Conservation (phyloP, 345 rosid genomes). For the Rubroshorea leprosula region DNA sequence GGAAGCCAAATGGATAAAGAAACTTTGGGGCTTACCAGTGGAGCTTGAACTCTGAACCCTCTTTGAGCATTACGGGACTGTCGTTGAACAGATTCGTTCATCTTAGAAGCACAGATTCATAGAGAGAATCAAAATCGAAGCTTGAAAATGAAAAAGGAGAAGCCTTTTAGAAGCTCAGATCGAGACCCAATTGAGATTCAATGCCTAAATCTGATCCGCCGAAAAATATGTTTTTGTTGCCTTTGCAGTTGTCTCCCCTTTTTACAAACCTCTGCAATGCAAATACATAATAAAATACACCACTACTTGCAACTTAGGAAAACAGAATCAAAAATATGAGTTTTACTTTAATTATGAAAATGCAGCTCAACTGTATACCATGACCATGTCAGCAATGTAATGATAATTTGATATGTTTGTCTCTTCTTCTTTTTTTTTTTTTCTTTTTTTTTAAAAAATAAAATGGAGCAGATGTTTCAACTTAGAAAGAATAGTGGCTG, state of each 20-base stretch:
- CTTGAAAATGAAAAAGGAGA: neutral
- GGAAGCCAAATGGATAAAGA: conserved; percentile 1
- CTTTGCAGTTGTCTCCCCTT: neutral
- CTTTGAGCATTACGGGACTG: conserved; percentile 48
- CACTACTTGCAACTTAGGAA: neutral
- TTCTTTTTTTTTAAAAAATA: too few relatives aligned
- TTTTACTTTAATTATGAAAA: too few relatives aligned
- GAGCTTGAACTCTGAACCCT: conserved; percentile 72
- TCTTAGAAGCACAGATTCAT: conserved; percentile 35
- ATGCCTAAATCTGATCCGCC: conserved; percentile 22
- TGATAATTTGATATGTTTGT: too few relatives aligned
- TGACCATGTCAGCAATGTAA: too few relatives aligned
- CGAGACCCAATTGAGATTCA: conserved; percentile 13
- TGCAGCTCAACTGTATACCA: too few relatives aligned
- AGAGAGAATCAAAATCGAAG: conserved; percentile 15
- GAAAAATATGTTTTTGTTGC: neutral
- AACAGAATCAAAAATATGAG: too few relatives aligned
- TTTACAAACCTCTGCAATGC: conserved; percentile 9
- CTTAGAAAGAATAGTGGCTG: too few relatives aligned
- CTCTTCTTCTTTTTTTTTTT: too few relatives aligned
- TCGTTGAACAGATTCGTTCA: conserved; percentile 51
- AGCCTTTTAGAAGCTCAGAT: conserved; percentile 17
- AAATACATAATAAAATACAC: conserved; percentile 6
- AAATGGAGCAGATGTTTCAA: too few relatives aligned
- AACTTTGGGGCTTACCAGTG: conserved; percentile 43